phyloP scores from a whole-genome alignment of 768 basidiomycete genomes.

The Kwoniella newhampshirensis region DNA sequence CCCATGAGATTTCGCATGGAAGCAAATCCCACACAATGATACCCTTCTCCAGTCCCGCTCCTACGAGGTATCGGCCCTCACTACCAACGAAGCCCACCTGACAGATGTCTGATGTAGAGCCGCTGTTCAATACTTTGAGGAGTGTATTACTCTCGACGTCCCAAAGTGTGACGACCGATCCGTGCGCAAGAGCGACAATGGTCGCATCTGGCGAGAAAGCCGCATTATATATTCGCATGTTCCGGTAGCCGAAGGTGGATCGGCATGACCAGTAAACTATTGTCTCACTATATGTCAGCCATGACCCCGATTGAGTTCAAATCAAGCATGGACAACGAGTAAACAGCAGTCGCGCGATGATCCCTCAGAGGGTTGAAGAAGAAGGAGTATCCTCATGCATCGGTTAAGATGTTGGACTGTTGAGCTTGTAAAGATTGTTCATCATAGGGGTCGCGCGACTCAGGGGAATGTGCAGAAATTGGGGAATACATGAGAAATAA shows the following conservation, averaged over 20 bases:
- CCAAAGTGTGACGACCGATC: constrained; percentile 69
- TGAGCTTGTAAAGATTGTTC: constrained; percentile 54
- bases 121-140: constrained; percentile 61
- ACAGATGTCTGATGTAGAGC: constrained; percentile 59
- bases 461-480: constrained; percentile 4
- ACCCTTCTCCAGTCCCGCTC: constrained; percentile 48
- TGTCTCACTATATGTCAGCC: constrained; percentile 4
- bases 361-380: constrained; percentile 52
- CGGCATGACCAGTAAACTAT: constrained; percentile 77
- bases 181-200: constrained; percentile 72
- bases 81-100: constrained; percentile 66
- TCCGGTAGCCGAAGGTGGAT: constrained; percentile 69
- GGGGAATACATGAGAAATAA: constrained; percentile 10
- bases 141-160: constrained; percentile 66
- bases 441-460: constrained; percentile 36
- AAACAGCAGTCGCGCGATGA: constrained; percentile 6
- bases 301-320: background rate
- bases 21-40: constrained; percentile 54
- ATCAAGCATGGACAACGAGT: background rate
- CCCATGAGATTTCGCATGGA: constrained; percentile 39
- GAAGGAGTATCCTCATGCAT: constrained; percentile 49
- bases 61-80: constrained; percentile 69
- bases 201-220: constrained; percentile 86
- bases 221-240: constrained; percentile 62
- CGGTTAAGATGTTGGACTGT: constrained; percentile 50